Percentiles rank a stretch among this genome's conserved stretches.
These are phyloP conservation scores for Geosiphon pyriformis DNA, from an alignment of 192 early-diverging fungal genomes.

Conservation along the genomic window DNA sequence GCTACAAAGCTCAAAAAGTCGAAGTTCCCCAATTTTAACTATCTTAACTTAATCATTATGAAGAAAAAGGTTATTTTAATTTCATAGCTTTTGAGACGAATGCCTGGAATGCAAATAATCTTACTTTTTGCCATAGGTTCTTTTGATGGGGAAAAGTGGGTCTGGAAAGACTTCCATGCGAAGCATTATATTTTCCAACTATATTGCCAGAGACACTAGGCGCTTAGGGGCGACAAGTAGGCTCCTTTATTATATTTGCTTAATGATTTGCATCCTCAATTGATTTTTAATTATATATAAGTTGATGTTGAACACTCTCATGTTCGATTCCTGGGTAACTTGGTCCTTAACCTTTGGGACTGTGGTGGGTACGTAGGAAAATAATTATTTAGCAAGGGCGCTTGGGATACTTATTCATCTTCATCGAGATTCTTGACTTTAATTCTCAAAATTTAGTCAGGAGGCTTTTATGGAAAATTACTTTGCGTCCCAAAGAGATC, in stretches of 20 bases:
- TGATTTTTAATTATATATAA: conserved; percentile 28
- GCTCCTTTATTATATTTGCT: not conserved
- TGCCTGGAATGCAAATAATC: too few relatives aligned
- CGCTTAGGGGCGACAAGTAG: conserved; percentile 91
- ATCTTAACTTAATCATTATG: too few relatives aligned
- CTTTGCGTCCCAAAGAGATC: conserved; percentile 84
- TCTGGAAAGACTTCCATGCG: conserved; percentile 99
- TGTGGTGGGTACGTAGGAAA: conserved; percentile 64
- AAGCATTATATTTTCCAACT: conserved; percentile 97
- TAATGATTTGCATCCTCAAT: not conserved
- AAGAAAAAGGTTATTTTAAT: too few relatives aligned
- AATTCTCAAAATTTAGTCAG: conserved; percentile 70
- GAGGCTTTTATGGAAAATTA: conserved; percentile 96
- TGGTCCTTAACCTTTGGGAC: conserved; percentile 98
- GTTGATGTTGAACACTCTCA: conserved; percentile 97
- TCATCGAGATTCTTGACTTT: not conserved
- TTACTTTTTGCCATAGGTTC: too few relatives aligned
- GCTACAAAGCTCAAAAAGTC: too few relatives aligned
- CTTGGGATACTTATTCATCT: not conserved
- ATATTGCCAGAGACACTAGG: conserved; percentile 90
- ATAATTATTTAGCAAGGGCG: not conserved
- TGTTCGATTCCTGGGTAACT: conserved; percentile 90
- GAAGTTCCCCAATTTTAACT: too few relatives aligned
- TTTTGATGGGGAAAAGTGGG: conserved; percentile 96
- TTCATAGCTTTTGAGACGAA: too few relatives aligned